Evolutionary conservation across 495 filamentous ascomycete species (phyloP).

Genomic region (Neurospora sp.): DNA sequence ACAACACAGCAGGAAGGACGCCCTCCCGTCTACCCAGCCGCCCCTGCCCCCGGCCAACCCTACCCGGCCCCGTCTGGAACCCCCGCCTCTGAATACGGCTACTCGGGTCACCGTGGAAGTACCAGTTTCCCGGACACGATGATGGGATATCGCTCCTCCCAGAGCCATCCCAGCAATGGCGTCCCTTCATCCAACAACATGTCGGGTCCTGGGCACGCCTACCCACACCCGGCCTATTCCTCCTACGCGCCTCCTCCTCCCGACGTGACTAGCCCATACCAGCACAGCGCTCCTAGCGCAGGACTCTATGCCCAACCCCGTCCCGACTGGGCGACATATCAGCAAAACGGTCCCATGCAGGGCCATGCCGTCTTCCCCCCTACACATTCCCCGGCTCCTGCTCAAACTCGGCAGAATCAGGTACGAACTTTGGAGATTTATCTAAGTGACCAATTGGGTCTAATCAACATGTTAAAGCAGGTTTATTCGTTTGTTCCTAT

Average conservation of each 20-base stretch:
- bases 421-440: conserved; percentile 41
- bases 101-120: background rate
- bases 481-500: conserved; percentile 99
- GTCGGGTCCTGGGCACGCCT: background rate
- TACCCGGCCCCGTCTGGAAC: conserved; percentile 25
- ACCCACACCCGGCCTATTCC: conserved; percentile 40
- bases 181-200: background rate
- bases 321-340: conserved; percentile 75
- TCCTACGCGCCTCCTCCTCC: conserved; percentile 72
- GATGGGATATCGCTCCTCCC: background rate
- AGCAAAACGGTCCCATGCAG: conserved; percentile 47
- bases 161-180: background rate
- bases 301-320: conserved; percentile 58
- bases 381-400: conserved; percentile 41
- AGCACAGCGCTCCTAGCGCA: conserved; percentile 30
- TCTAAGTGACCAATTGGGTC: background rate
- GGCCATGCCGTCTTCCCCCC: conserved; percentile 40
- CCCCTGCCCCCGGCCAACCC: conserved; percentile 59
- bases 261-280: conserved; percentile 70
- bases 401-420: conserved; percentile 57
- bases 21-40: conserved; percentile 49
- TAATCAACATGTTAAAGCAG: conserved; percentile 32
- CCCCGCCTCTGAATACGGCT: conserved; percentile 60
- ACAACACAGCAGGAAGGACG: conserved; percentile 67
- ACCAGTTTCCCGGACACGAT: conserved; percentile 48